These are phyloP conservation scores for Porpolomopsis calyptriformis DNA, from an alignment of 768 basidiomycete genomes.

Conservation along the genomic window DNA sequence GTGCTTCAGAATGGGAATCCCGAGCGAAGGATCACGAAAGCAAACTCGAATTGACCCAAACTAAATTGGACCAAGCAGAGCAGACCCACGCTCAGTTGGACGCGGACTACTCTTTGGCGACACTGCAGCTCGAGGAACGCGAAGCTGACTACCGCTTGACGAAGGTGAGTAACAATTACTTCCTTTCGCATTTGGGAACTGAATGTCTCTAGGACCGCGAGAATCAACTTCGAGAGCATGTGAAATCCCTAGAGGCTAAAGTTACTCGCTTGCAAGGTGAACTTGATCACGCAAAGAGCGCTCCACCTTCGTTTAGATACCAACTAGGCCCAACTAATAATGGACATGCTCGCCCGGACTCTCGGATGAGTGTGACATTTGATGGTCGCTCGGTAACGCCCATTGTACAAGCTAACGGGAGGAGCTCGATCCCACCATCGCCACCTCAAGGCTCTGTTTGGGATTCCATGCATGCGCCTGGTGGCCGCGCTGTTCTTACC, in stretches of 20 bases:
- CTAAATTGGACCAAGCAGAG: slow-evolving; percentile 57
- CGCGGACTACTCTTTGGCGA: slow-evolving; percentile 56
- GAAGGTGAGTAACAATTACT: slow-evolving; percentile 37
- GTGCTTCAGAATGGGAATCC: slow-evolving; percentile 72
- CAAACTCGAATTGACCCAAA: slow-evolving; percentile 48
- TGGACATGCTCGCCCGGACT: slow-evolving; percentile 57
- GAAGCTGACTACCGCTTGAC: slow-evolving; percentile 59
- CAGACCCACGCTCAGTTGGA: slow-evolving; percentile 56
- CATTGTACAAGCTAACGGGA: slow-evolving; percentile 21
- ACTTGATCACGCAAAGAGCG: slow-evolving; percentile 37
- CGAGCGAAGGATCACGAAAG: slow-evolving; percentile 62
- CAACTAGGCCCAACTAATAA: slow-evolving; percentile 34
- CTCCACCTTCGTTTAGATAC: slow-evolving; percentile 24
- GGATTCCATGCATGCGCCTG: slow-evolving; percentile 57
- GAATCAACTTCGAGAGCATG: slow-evolving; percentile 55
- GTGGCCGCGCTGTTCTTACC: slow-evolving; percentile 23
- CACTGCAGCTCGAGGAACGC: slow-evolving; percentile 64
- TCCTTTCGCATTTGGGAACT: slow-evolving; percentile 4
- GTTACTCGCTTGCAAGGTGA: slow-evolving; percentile 48
- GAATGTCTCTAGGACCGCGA: slow-evolving; percentile 50
- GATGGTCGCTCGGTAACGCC: slow-evolving; percentile 44
- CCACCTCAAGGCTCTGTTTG: slow-evolving; percentile 49
- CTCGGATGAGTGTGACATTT: slow-evolving; percentile 58
- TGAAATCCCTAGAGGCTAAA: slow-evolving; percentile 50
- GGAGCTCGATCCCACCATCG: slow-evolving; percentile 26